Evolutionary conservation across 768 basidiomycete species (phyloP).

Genomic region (Cyclocybe aegerita): DNA sequence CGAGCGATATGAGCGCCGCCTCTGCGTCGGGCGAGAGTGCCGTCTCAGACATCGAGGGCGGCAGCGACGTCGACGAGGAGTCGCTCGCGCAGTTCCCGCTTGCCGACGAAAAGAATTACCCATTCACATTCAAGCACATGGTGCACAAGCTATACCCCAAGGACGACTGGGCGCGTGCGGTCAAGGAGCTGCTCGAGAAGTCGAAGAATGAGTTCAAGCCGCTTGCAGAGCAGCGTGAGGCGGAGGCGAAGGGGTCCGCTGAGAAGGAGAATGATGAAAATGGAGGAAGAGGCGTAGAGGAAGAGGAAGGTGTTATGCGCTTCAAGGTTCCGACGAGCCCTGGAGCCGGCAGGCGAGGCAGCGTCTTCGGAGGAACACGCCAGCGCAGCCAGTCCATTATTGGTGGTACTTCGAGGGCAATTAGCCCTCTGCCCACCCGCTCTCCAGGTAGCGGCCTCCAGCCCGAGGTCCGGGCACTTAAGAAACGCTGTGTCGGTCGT

Average conservation of each 20-base stretch:
- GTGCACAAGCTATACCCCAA: slow-evolving; percentile 62
- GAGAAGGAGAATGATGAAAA: slow-evolving; percentile 26
- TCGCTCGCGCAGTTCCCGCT: slow-evolving; percentile 43
- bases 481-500: slow-evolving; percentile 56
- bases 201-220: slow-evolving; percentile 60
- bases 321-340: slow-evolving; percentile 23
- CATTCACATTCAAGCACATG: slow-evolving; percentile 69
- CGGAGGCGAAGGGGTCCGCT: slow-evolving; percentile 12
- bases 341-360: slow-evolving; percentile 17
- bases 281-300: slow-evolving; percentile 16
- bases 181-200: slow-evolving; percentile 49
- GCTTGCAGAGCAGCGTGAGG: slow-evolving; percentile 34
- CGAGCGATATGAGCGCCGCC: not conserved
- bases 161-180: slow-evolving; percentile 58
- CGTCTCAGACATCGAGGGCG: slow-evolving; percentile 10
- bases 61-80: slow-evolving; percentile 15
- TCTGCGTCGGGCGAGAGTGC: not conserved
- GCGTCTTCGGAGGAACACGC: slow-evolving; percentile 14
- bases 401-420: slow-evolving; percentile 6
- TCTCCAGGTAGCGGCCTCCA: not conserved
- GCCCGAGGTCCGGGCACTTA: slow-evolving; percentile 36
- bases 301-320: slow-evolving; percentile 18
- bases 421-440: slow-evolving; percentile 1
- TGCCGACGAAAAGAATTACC: slow-evolving; percentile 36
- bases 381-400: slow-evolving; percentile 34